A percentile compares a stretch with the other conserved stretches of the same genome.
phyloP scores from a whole-genome alignment of 495 filamentous ascomycete genomes.

The Neurospora sp. region DNA sequence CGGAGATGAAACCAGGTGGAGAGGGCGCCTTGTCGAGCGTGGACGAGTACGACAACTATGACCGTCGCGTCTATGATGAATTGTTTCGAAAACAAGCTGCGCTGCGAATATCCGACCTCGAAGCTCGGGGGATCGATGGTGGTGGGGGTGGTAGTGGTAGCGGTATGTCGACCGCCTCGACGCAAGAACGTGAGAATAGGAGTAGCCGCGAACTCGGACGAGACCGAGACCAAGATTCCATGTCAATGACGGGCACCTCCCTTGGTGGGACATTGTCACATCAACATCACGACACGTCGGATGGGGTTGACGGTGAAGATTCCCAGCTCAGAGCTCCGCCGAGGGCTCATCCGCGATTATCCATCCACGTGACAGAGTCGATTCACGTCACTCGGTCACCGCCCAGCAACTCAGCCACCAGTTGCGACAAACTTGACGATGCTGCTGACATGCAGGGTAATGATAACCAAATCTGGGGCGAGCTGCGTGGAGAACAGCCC shows the following conservation, averaged over 20 bases:
- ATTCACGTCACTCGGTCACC: conserved; percentile 4
- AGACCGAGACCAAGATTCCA: neutral
- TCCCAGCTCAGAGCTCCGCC: conserved; percentile 12
- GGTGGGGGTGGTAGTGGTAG: neutral
- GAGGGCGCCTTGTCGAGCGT: neutral
- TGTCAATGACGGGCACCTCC: neutral
- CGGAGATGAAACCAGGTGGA: neutral
- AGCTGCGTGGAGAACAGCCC: neutral
- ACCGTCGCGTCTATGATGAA: neutral
- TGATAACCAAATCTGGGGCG: neutral
- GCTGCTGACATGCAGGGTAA: neutral
- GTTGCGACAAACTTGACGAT: neutral
- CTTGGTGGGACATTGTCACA: neutral
- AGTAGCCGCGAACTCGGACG: neutral
- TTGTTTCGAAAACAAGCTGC: neutral
- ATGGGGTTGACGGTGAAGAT: neutral
- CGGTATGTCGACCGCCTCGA: neutral
- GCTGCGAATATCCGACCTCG: neutral
- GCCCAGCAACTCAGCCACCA: neutral
- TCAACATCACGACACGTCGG: neutral
- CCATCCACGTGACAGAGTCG: conserved; percentile 10
- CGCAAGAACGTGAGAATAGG: neutral
- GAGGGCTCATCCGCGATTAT: conserved; percentile 12
- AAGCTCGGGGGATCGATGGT: neutral
- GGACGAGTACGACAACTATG: neutral